phyloP scores from a whole-genome alignment of 495 filamentous ascomycete genomes.

The Letharia lupina region DNA sequence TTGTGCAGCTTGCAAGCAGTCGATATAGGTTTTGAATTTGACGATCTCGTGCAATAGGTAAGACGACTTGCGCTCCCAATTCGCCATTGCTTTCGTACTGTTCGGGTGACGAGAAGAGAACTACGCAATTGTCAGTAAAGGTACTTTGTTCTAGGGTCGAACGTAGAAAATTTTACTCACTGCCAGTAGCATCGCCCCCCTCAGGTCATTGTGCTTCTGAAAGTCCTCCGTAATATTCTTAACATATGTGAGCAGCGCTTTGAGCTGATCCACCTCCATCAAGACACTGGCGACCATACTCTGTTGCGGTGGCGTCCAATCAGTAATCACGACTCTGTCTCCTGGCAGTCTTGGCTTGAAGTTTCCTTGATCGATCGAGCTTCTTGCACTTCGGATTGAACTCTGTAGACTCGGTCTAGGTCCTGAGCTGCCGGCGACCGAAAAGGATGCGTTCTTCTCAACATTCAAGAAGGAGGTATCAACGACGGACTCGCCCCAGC shows the following conservation, averaged over 20 bases:
- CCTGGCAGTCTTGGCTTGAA: slow-evolving; percentile 66
- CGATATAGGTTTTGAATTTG: slow-evolving; percentile 92
- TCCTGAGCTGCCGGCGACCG: slow-evolving; percentile 31
- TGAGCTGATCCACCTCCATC: slow-evolving; percentile 71
- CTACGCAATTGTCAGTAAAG: slow-evolving; percentile 21
- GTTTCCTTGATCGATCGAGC: slow-evolving; percentile 58
- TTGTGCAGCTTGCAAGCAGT: slow-evolving; percentile 57
- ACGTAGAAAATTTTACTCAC: slow-evolving; percentile 35
- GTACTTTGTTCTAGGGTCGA: not conserved
- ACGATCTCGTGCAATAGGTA: slow-evolving; percentile 92
- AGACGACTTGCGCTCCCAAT: slow-evolving; percentile 93
- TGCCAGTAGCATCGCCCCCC: slow-evolving; percentile 75
- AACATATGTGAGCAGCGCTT: slow-evolving; percentile 67
- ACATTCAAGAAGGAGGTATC: slow-evolving; percentile 57
- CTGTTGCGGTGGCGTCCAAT: slow-evolving; percentile 90
- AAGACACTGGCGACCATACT: slow-evolving; percentile 76
- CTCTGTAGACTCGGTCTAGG: slow-evolving; percentile 58
- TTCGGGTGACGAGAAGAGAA: slow-evolving; percentile 86
- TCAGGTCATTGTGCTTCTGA: slow-evolving; percentile 74
- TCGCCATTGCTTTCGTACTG: slow-evolving; percentile 70
- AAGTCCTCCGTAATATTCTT: slow-evolving; percentile 79
- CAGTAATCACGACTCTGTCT: slow-evolving; percentile 74
- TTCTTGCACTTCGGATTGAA: slow-evolving; percentile 53
- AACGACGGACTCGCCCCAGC: slow-evolving; percentile 86
- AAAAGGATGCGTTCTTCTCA: slow-evolving; percentile 41